phyloP scores from a whole-genome alignment of 345 rosid genomes.

The Mallotus nudiflorus region DNA sequence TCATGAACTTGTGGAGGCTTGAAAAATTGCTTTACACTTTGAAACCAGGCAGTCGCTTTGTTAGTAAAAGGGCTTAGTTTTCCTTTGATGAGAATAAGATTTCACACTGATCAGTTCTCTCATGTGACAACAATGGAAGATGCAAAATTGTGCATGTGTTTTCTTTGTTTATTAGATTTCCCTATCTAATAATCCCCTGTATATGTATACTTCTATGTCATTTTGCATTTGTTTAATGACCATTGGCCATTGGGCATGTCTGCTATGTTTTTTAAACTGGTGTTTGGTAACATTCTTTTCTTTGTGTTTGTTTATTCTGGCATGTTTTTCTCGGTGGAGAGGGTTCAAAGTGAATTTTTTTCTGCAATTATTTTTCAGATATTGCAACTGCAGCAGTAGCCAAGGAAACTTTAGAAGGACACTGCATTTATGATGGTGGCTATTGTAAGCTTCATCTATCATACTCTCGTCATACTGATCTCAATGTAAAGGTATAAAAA shows the following conservation, averaged over 20 bases:
- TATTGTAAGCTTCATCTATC: slow-evolving; percentile 99
- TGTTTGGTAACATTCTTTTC: not conserved
- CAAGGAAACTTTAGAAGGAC: slow-evolving; percentile 93
- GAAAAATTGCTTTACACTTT: too few relatives aligned
- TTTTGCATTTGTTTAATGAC: not conserved
- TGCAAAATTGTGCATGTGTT: not conserved
- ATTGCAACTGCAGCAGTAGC: slow-evolving; percentile 76
- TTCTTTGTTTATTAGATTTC: not conserved
- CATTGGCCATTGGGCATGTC: not conserved
- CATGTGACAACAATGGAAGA: too few relatives aligned
- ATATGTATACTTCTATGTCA: not conserved
- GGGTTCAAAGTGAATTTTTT: slow-evolving; percentile 13
- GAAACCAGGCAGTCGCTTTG: not conserved
- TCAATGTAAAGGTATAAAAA: slow-evolving; percentile 97
- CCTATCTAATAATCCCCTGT: too few relatives aligned
- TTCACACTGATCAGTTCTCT: too few relatives aligned
- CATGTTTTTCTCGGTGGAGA: not conserved
- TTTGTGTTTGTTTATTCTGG: not conserved
- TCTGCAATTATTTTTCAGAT: slow-evolving; percentile 46
- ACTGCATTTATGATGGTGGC: slow-evolving; percentile 99
- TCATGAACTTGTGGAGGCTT: too few relatives aligned
- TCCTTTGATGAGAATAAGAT: not conserved
- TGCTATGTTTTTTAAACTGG: not conserved
- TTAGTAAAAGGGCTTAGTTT: not conserved
- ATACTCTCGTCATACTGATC: slow-evolving; percentile 99